These are phyloP conservation scores for Melaleuca alternifolia DNA, from an alignment of 345 rosid genomes.

Conservation along the genomic window DNA sequence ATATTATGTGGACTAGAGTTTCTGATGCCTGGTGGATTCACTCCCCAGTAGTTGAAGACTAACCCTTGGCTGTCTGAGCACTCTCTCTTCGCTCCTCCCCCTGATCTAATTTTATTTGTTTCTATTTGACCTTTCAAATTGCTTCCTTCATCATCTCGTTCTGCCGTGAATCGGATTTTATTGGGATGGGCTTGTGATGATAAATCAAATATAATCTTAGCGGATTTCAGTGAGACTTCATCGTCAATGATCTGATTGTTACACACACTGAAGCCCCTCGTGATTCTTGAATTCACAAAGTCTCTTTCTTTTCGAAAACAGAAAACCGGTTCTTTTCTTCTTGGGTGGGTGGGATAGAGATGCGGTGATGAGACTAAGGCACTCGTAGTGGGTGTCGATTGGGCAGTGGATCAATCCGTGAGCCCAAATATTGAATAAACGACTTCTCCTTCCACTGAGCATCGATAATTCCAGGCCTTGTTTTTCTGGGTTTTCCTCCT, in stretches of 20 bases:
- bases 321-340: not conserved
- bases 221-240: conserved; percentile 97
- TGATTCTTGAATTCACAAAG: not conserved
- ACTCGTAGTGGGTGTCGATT: conserved; percentile 49
- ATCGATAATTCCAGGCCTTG: not conserved
- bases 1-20: conserved; percentile 90
- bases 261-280: conserved; percentile 93
- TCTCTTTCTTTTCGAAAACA: not conserved
- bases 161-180: not conserved
- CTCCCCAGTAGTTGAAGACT: conserved; percentile 62
- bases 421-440: conserved; percentile 37
- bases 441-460: conserved; percentile 99
- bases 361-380: conserved; percentile 68
- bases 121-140: not conserved
- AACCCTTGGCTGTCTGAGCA: conserved; percentile 99
- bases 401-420: conserved; percentile 91
- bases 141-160: not conserved
- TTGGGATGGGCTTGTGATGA: conserved; percentile 66
- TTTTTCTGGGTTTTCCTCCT: not conserved
- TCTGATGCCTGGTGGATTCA: conserved; percentile 62
- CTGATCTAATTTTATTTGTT: not conserved
- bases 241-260: conserved; percentile 90
- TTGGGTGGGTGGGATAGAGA: not conserved
- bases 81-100: not conserved
- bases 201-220: conserved; percentile 51